These are phyloP conservation scores for Anastatica hierochuntica DNA, from an alignment of 345 rosid species.

Conservation along the genomic window DNA sequence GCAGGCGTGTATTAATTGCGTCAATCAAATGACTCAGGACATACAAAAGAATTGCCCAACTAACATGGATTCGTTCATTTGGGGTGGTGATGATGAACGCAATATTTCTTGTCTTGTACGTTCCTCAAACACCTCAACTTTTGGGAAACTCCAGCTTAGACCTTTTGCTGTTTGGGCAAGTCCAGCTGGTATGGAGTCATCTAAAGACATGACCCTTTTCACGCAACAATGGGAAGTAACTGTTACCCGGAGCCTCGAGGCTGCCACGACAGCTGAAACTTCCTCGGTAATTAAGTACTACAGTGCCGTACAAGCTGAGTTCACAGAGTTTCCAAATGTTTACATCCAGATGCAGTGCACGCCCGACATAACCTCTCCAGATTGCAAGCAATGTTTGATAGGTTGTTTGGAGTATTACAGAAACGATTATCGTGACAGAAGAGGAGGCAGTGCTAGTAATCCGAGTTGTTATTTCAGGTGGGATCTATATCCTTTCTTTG, in stretches of 20 bases:
- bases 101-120: slow-evolving; percentile 1
- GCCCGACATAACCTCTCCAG: neutral
- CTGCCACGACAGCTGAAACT: neutral
- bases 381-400: neutral
- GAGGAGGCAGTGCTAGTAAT: neutral
- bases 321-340: neutral
- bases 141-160: neutral
- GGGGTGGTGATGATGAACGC: neutral
- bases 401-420: neutral
- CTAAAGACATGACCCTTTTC: neutral
- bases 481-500: neutral
- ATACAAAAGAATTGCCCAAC: neutral
- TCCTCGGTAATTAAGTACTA: neutral
- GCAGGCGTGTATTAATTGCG: neutral
- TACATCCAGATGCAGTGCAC: slow-evolving; percentile 10
- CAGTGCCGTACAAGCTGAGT: neutral
- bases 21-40: neutral
- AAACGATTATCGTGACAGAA: neutral
- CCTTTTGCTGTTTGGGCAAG: neutral
- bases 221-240: neutral
- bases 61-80: neutral
- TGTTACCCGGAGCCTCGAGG: neutral
- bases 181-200: neutral
- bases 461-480: slow-evolving; percentile 8
- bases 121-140: neutral